Evolutionary conservation across 202 grass and related monocot species (phyloP), one percentile per base, ranked within the genome.

Genomic region (Eragrostis tef): DNA sequence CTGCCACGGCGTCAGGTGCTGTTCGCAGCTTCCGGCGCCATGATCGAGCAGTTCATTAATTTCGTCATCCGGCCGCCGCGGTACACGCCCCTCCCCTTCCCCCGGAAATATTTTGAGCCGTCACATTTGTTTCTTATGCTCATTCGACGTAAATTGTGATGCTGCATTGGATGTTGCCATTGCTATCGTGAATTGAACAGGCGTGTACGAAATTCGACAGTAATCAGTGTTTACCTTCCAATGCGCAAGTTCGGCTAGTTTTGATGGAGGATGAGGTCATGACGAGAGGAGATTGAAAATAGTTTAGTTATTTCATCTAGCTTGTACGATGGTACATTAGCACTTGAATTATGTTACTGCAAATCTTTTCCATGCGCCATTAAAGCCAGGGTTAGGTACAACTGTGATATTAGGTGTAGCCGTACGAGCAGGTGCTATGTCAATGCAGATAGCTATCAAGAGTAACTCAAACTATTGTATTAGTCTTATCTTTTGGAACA

Each of bases 1-100:
- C 22, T 43, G 9, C 58, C 44, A 14, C 46, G 49, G 80, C 67
- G 13, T 46, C n/a, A 85, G 63, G 57, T 75, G 61, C 69, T 39
- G 8, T 54, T 12, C 66, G 44, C 31, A 21, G 31, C 54, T 58
- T 3, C 29, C 52, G 72, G 52, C 72, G 59, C 79, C 50, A 98
- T 94, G 92, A 98, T 98, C 67, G 92, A 94, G 73, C 95, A 98
- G 69, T 98, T 98, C 88, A 88, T 98, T 57, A 98, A 91, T 88
- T 94, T 94, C 83, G 95, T 98, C 76, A 98, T 98, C 78, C 83
- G 92, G 36, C 95, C 95, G 65, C 95, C 95, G 26, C 84, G 95
- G 95, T 94, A 89, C 70, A 39, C 34, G 29, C 34, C 34, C 34
- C 34, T 39, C 5, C 70, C 0, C 51, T 29, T 22, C 0, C 57